Evolutionary conservation across 306 rosid genomes (phyloP).

Genomic region (Glycine soja): DNA sequence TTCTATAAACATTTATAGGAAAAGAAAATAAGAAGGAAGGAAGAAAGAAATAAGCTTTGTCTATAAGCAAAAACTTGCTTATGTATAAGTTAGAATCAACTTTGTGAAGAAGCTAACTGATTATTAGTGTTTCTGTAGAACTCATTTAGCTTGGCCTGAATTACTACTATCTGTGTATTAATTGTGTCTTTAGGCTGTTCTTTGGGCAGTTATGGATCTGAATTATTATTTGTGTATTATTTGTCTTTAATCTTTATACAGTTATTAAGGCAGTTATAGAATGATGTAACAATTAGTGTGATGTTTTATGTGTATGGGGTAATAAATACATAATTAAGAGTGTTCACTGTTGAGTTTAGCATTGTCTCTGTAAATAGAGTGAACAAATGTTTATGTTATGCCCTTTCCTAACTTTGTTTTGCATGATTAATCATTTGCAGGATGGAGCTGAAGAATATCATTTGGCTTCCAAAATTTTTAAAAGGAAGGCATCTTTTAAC

Average conservation of each 20-base stretch:
- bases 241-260: background rate
- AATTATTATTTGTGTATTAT: background rate
- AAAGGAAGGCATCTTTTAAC: conserved; percentile 63
- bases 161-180: background rate
- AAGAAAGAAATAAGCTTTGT: too few species aligned
- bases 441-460: conserved; percentile 67
- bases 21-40: too few species aligned
- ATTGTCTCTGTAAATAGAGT: background rate
- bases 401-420: conserved; percentile 29
- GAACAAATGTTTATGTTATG: background rate
- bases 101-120: too few species aligned
- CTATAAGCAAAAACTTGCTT: too few species aligned
- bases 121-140: too few species aligned
- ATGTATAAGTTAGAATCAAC: too few species aligned
- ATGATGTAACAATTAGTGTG: background rate
- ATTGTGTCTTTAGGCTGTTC: background rate
- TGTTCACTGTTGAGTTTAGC: background rate
- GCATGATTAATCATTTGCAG: conserved; percentile 57
- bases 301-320: background rate
- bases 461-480: conserved; percentile 57
- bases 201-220: background rate
- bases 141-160: background rate
- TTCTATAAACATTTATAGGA: too few species aligned
- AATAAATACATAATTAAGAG: background rate
- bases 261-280: background rate